Evolutionary conservation across 1,284 basidiomycete species (phyloP).

Genomic region (Inonotus hispidus): DNA sequence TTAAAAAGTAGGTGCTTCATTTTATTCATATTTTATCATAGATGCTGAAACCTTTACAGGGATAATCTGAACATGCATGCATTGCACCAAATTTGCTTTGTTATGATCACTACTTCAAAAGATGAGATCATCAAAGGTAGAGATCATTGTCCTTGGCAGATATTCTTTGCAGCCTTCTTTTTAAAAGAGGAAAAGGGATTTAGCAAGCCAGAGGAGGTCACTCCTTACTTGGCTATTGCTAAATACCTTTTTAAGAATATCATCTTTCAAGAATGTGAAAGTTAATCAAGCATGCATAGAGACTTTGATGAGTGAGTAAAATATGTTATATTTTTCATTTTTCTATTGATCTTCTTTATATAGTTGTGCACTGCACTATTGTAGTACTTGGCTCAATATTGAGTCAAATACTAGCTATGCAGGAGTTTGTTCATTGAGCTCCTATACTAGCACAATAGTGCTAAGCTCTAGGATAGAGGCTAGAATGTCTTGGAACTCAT

Average conservation of each 20-base stretch:
- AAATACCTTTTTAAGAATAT: neutral
- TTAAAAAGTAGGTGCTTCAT: neutral
- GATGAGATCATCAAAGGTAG: neutral
- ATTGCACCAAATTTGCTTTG: neutral
- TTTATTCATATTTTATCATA: neutral
- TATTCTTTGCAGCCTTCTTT: neutral
- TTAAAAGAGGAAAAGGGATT: neutral
- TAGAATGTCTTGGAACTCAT: neutral
- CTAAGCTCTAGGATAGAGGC: neutral
- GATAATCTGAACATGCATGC: neutral
- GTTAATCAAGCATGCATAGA: neutral
- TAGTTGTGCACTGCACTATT: too few species aligned
- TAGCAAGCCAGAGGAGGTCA: neutral
- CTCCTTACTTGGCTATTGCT: neutral
- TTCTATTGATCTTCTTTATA: too few species aligned
- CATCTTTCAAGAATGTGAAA: neutral
- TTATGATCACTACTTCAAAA: neutral
- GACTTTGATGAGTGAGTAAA: neutral
- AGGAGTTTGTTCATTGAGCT: neutral
- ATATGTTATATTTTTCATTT: too few species aligned
- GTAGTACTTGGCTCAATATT: too few species aligned
- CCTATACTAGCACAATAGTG: neutral
- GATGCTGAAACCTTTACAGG: too few species aligned
- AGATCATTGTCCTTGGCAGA: neutral
- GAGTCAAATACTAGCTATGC: neutral